Conservation (phyloP, 2,329 filamentous ascomycete species). For the Beauveria sp. region DNA sequence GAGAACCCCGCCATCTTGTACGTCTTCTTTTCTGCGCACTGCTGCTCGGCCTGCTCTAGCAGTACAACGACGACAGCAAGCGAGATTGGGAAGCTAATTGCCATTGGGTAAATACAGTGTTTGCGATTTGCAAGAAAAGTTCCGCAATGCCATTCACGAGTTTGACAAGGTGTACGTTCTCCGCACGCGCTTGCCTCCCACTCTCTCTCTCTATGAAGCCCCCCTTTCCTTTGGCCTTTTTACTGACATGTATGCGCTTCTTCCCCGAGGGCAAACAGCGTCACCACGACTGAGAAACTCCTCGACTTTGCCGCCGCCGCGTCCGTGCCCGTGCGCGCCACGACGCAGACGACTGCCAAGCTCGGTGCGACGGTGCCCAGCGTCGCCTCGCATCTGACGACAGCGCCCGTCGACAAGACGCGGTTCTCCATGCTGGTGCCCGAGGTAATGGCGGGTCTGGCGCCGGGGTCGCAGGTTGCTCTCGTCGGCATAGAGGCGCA, state of each 20-base stretch:
- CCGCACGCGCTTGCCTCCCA: too few species aligned
- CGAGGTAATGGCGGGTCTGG: slow-evolving; percentile 41
- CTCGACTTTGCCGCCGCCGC: slow-evolving; percentile 57
- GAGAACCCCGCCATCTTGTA: slow-evolving; percentile 45
- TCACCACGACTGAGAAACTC: slow-evolving; percentile 61
- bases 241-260: background rate
- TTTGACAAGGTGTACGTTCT: slow-evolving; percentile 67
- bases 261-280: slow-evolving; percentile 30
- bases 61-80: background rate
- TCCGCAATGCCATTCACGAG: slow-evolving; percentile 73
- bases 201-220: background rate
- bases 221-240: background rate
- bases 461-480: slow-evolving; percentile 50
- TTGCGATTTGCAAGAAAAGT: slow-evolving; percentile 93
- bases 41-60: background rate
- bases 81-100: background rate
- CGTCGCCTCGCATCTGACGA: slow-evolving; percentile 49
- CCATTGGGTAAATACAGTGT: slow-evolving; percentile 46
- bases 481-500: slow-evolving; percentile 90
- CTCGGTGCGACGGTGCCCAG: slow-evolving; percentile 75
- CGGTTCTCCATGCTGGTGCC: slow-evolving; percentile 83
- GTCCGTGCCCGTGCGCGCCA: slow-evolving; percentile 72
- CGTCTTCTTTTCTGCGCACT: slow-evolving; percentile 14
- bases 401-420: slow-evolving; percentile 70
- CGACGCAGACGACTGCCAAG: slow-evolving; percentile 73